Percentiles rank a stretch among this genome's conserved stretches.
phyloP scores from a whole-genome alignment of 2,329 filamentous ascomycete species.

The Alternaria ventricosa region DNA sequence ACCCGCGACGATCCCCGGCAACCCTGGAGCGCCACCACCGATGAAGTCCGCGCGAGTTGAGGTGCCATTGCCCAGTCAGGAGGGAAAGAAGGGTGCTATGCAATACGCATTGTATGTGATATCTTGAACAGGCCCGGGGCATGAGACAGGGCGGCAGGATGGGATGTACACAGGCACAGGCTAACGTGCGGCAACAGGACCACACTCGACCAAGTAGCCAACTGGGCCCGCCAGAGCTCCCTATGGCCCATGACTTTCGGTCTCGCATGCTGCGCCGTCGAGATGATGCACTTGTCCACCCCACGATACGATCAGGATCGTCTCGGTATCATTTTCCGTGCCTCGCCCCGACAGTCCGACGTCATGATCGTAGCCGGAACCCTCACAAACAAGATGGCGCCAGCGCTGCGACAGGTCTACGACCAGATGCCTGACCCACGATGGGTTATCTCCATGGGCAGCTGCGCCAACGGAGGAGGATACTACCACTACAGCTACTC shows the following conservation, averaged over 20 bases:
- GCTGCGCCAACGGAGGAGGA: conserved; percentile 82
- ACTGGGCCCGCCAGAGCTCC: conserved; percentile 88
- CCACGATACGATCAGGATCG: conserved; percentile 93
- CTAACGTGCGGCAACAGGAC: conserved; percentile 61
- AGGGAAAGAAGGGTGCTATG: conserved; percentile 77
- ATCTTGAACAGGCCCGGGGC: neutral
- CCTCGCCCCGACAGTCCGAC: conserved; percentile 86
- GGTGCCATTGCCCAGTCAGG: conserved; percentile 78
- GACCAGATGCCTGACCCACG: conserved; percentile 94
- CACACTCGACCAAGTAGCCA: conserved; percentile 80
- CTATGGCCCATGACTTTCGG: conserved; percentile 92
- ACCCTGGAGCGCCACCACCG: conserved; percentile 58
- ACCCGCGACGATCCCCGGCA: conserved; percentile 60
- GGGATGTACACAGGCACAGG: neutral
- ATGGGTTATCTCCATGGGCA: conserved; percentile 87
- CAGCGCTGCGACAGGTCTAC: conserved; percentile 87
- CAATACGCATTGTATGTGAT: conserved; percentile 83
- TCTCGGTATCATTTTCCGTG: conserved; percentile 89
- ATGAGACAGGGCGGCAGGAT: neutral
- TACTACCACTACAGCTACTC: conserved; percentile 89
- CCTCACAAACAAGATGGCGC: conserved; percentile 95
- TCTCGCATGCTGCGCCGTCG: conserved; percentile 87
- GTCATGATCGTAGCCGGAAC: conserved; percentile 96
- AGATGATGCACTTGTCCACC: conserved; percentile 94
- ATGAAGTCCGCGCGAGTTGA: conserved; percentile 68